Evolutionary conservation across 2,329 filamentous ascomycete species (phyloP).

Genomic region (Fusarium acutatum): DNA sequence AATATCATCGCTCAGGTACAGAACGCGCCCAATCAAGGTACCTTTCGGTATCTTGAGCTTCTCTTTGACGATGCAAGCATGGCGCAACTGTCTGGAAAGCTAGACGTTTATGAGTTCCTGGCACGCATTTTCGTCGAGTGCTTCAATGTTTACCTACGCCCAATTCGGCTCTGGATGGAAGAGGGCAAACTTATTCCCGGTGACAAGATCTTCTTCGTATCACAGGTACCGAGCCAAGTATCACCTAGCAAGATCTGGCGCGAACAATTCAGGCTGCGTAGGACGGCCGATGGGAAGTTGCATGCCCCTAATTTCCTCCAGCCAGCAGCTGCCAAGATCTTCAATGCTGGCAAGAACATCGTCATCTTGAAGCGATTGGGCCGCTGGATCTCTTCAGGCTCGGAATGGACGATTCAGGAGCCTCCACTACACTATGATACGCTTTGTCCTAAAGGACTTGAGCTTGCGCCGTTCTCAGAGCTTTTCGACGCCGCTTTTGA

Average conservation of each 20-base stretch:
- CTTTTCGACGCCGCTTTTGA: constrained; percentile 77
- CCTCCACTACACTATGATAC: constrained; percentile 64
- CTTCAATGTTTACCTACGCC: constrained; percentile 81
- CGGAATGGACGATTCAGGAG: constrained; percentile 46
- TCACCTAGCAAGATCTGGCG: constrained; percentile 78
- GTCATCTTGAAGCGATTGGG: constrained; percentile 81
- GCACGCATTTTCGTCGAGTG: constrained; percentile 80
- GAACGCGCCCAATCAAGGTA: constrained; percentile 56
- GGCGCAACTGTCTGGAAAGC: constrained; percentile 75
- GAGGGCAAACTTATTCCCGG: constrained; percentile 72
- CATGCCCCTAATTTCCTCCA: constrained; percentile 80
- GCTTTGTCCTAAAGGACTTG: constrained; percentile 58
- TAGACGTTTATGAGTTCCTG: constrained; percentile 68
- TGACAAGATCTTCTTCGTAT: constrained; percentile 80
- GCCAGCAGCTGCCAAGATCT: constrained; percentile 74
- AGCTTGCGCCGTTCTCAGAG: constrained; percentile 75
- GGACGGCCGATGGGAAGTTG: constrained; percentile 65
- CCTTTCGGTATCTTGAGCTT: constrained; percentile 81
- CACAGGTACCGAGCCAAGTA: constrained; percentile 62
- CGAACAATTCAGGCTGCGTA: constrained; percentile 74
- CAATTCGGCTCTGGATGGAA: constrained; percentile 86
- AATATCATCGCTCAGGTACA: constrained; percentile 68
- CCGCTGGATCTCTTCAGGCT: constrained; percentile 53
- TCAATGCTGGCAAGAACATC: constrained; percentile 88
- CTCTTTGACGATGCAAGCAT: constrained; percentile 76